These are phyloP conservation scores for Sophora flavescens DNA, from an alignment of 306 rosid genomes.

Conservation along the genomic window DNA sequence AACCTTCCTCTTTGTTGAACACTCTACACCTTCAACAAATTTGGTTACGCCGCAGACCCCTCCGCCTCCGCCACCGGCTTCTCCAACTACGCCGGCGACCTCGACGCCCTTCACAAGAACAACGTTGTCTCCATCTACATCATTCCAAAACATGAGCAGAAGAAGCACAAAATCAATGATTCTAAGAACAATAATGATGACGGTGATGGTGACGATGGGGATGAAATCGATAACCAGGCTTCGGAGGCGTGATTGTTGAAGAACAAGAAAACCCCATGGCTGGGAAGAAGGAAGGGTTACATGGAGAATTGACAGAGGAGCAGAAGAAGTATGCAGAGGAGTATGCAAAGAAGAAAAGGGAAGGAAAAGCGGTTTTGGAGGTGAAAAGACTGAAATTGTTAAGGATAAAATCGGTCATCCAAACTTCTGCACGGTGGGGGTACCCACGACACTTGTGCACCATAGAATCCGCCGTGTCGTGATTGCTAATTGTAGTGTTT, in stretches of 20 bases:
- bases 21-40: constrained; percentile 86
- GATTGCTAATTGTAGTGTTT: too few species aligned
- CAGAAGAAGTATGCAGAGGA: constrained; percentile 94
- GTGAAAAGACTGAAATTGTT: constrained; percentile 76
- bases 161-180: constrained; percentile 64
- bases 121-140: constrained; percentile 82
- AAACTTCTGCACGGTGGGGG: too few species aligned
- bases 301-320: constrained; percentile 80
- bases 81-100: constrained; percentile 73
- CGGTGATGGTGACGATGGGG: constrained; percentile 14
- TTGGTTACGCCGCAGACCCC: constrained; percentile 93
- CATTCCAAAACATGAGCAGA: constrained; percentile 82
- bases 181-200: constrained; percentile 39
- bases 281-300: constrained; percentile 86
- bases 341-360: constrained; percentile 95
- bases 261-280: constrained; percentile 94
- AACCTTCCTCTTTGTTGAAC: constrained; percentile 89
- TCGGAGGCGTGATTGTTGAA: constrained; percentile 78
- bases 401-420: constrained; percentile 84
- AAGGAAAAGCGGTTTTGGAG: constrained; percentile 75
- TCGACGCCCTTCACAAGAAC: constrained; percentile 66
- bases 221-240: constrained; percentile 78
- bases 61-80: constrained; percentile 71
- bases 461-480: too few species aligned
- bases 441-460: too few species aligned